Conservation (phyloP, 345 rosid species). For the Combretum micranthum region DNA sequence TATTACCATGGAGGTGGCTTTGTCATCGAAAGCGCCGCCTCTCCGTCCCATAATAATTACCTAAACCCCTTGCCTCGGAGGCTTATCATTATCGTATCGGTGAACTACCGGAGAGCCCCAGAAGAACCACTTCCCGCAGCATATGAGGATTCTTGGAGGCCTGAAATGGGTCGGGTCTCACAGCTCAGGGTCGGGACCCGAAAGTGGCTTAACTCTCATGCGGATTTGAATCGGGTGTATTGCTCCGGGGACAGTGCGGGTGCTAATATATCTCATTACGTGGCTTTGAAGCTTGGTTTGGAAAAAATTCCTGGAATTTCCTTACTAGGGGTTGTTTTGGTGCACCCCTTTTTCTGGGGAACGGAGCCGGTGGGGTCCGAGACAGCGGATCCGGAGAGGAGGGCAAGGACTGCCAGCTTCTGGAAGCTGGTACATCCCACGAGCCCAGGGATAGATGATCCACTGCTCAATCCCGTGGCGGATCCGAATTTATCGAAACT, state of each 20-base stretch:
- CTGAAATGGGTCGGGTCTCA: neutral
- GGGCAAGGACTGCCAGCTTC: neutral
- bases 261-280: too few relatives aligned
- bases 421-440: slow-evolving; percentile 28
- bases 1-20: neutral
- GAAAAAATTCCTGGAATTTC: too few relatives aligned
- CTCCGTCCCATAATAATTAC: neutral
- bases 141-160: too few relatives aligned
- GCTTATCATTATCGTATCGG: too few relatives aligned
- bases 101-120: too few relatives aligned
- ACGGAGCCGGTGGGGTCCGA: slow-evolving; percentile 14
- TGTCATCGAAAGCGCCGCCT: neutral
- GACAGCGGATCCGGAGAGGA: neutral
- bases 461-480: slow-evolving; percentile 29
- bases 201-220: neutral
- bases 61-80: too few relatives aligned
- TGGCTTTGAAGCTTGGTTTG: too few relatives aligned
- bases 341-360: slow-evolving; percentile 27
- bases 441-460: slow-evolving; percentile 38
- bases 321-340: slow-evolving; percentile 11
- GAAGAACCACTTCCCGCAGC: too few relatives aligned
- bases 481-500: slow-evolving; percentile 30
- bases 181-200: neutral
- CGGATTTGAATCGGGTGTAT: too few relatives aligned
- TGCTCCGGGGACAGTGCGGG: too few relatives aligned